Percentiles rank a stretch among this genome's conserved stretches.
Conservation (phyloP, 2,329 filamentous ascomycete species). For the Botrytis pseudocinerea region DNA sequence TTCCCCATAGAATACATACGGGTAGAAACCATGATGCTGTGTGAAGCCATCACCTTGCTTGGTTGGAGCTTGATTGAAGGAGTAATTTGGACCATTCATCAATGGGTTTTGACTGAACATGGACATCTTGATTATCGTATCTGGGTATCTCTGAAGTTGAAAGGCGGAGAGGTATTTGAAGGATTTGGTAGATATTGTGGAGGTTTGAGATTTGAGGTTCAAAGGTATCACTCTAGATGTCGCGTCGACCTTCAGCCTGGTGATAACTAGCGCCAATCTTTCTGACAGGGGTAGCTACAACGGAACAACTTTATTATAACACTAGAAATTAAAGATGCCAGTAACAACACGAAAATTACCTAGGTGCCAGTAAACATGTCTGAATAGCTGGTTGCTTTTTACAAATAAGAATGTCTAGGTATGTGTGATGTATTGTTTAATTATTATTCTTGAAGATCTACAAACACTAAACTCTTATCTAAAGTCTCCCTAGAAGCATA, state of each 20-base stretch:
- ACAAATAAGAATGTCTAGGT: constrained; percentile 18
- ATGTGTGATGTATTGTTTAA: not conserved
- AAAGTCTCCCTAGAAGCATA: constrained; percentile 51
- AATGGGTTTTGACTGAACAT: constrained; percentile 71
- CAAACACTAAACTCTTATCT: constrained; percentile 1
- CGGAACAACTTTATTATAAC: constrained; percentile 1
- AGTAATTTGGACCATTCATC: constrained; percentile 70
- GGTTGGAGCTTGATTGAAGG: constrained; percentile 62
- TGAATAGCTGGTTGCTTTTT: not conserved
- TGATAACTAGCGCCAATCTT: constrained; percentile 24
- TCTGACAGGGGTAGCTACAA: constrained; percentile 35
- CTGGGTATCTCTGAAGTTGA: constrained; percentile 10
- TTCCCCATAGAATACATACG: constrained; percentile 59
- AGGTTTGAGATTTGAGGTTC: constrained; percentile 25
- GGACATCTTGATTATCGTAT: constrained; percentile 51
- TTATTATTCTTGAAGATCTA: not conserved
- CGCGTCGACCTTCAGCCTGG: constrained; percentile 36
- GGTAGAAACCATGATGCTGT: constrained; percentile 84
- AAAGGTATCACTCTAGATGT: constrained; percentile 23
- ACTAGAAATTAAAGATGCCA: not conserved
- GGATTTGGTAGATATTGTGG: constrained; percentile 17
- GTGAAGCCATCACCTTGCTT: constrained; percentile 52
- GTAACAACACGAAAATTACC: not conserved
- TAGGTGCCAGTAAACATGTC: not conserved
- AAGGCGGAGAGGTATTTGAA: constrained; percentile 12